Percentiles rank a stretch among this genome's conserved stretches.
Conservation (phyloP, 305 asterid genomes). For the Solanum hybrid region DNA sequence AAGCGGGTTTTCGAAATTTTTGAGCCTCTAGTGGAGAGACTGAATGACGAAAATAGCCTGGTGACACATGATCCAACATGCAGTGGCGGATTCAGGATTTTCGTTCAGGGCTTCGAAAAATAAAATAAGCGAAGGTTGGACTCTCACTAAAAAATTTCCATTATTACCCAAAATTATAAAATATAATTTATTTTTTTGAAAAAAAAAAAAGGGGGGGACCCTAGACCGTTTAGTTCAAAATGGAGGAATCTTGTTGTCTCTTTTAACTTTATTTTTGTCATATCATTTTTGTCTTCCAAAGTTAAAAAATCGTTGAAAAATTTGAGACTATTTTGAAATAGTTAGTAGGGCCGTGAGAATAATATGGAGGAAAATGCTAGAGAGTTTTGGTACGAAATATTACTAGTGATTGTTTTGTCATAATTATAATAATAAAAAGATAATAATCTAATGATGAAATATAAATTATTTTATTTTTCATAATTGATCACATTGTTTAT, state of each 20-base stretch:
- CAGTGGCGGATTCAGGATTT: too few relatives aligned
- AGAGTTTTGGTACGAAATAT: background rate
- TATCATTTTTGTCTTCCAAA: background rate
- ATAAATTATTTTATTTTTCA: background rate
- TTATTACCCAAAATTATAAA: too few relatives aligned
- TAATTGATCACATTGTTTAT: background rate
- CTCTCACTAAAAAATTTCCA: background rate
- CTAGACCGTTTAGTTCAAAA: background rate
- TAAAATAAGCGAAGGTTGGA: background rate
- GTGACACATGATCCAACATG: background rate
- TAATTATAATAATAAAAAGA: background rate
- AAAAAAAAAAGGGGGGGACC: background rate
- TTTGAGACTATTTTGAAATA: background rate
- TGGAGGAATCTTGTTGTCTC: background rate
- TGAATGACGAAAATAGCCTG: background rate
- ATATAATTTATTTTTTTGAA: too few relatives aligned
- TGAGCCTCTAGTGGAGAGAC: background rate
- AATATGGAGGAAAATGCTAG: background rate
- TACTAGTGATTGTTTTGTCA: background rate
- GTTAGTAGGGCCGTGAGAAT: background rate
- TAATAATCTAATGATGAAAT: background rate
- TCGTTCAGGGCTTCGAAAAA: accelerated
- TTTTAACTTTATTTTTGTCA: background rate
- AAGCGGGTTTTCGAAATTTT: background rate
- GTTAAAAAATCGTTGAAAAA: background rate